Base-by-base conservation (phyloP, 768 basidiomycete species). In the Boletus bicolor region DNA sequence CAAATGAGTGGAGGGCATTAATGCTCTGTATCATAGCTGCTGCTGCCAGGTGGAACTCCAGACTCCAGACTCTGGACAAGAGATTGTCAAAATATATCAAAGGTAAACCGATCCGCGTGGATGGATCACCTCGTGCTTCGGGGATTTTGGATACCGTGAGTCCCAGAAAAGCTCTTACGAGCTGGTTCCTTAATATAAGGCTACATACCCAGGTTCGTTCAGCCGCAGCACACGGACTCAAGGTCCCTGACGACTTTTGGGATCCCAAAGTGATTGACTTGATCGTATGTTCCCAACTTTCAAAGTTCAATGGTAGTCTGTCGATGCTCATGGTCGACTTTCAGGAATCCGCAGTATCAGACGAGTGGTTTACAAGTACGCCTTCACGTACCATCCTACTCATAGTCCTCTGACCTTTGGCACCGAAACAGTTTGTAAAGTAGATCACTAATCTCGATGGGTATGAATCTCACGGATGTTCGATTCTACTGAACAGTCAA, bases 361-460 rank as follows among this genome's bases (percentile, higher is more conserved):
- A 78, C 46, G 90, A 93, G 68, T 92, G 90, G 89, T 93, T 87
- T 67, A 77, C 81, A 74, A 82, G 86, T 75, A 60, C 26, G 72
- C 67, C 35, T 3, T 15, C 30, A 30, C 24, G 36, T 44, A 41
- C 14, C 32, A 21, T 51, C 37, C 28, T 30, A 15, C 6, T 11
- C 11, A 38, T 6, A 14, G 11, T 14, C 12, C 5, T n/a, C 53
- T 53, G 36, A 63, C 59, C 47, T 41, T 58, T 42, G 35, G 41
- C 17, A 46, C 46, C 15, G 26, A 55, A 44, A 41, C 48, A 62
- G 68, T 67, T 44, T 73, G 65, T 68, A 57, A 62, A 54, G 60
- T 57, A 37, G 0, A 39, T 49, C n/a, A 24, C 35, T 35, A 4
- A 19, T 26, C 36, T 55, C 4, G 24, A 34, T 11, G 15, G 15